These are phyloP conservation scores for Apiosordaria backusii DNA, from an alignment of 495 filamentous ascomycete genomes.

Conservation along the genomic window DNA sequence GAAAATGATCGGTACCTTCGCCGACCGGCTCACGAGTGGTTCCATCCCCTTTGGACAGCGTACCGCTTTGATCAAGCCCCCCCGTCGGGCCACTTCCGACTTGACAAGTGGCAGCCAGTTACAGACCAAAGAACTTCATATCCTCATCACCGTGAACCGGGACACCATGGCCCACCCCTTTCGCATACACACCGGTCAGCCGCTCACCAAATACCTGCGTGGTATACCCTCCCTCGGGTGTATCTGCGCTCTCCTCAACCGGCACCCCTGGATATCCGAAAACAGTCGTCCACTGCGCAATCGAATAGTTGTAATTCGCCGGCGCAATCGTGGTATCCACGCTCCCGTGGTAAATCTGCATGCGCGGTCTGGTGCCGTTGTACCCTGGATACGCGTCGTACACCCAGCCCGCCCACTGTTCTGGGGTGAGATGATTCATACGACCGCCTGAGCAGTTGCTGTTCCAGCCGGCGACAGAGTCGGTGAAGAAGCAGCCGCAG, in stretches of 20 bases:
- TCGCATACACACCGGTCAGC: background rate
- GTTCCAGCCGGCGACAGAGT: conserved; percentile 46
- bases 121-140: conserved; percentile 5
- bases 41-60: no score
- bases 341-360: conserved; percentile 55
- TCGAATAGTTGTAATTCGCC: conserved; percentile 5
- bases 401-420: conserved; percentile 44
- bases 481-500: conserved; percentile 54
- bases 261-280: background rate
- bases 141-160: background rate
- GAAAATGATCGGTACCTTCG: no score
- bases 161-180: background rate
- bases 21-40: no score
- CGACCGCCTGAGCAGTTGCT: conserved; percentile 42
- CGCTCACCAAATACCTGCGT: background rate
- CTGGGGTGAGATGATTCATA: conserved; percentile 33
- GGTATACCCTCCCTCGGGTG: background rate
- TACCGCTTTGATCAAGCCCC: no score
- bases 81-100: no score
- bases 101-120: background rate
- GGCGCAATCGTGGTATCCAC: conserved; percentile 45
- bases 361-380: conserved; percentile 48
- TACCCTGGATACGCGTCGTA: conserved; percentile 47
- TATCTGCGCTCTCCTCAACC: background rate
- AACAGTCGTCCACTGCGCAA: conserved; percentile 1